Conservation (phyloP, 768 basidiomycete species). For the Cystobasidium onofrii region DNA sequence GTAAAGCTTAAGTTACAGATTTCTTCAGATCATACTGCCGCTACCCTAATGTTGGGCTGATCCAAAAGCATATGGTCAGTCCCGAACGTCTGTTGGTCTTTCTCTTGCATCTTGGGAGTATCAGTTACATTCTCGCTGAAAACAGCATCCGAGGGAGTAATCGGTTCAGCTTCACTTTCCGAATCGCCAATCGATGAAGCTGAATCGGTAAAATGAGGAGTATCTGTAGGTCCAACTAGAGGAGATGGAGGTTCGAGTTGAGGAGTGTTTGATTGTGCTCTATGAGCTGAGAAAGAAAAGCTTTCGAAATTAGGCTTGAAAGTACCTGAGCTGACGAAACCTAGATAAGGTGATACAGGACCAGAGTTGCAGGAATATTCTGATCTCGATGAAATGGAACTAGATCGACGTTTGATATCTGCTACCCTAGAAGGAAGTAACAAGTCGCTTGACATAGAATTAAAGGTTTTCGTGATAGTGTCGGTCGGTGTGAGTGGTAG, state of each 20-base stretch:
- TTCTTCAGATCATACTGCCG: background rate
- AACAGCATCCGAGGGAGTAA: constrained; percentile 1
- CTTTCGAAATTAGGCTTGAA: constrained; percentile 7
- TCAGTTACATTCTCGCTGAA: background rate
- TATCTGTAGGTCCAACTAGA: background rate
- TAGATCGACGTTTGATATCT: background rate
- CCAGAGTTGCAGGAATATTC: constrained; percentile 2
- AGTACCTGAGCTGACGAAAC: background rate
- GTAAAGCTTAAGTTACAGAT: background rate
- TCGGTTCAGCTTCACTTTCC: constrained; percentile 11
- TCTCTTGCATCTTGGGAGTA: background rate
- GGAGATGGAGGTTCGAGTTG: background rate
- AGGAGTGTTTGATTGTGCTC: background rate
- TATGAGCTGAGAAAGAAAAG: constrained; percentile 18
- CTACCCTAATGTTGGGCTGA: background rate
- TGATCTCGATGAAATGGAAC: background rate
- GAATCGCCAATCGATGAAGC: constrained; percentile 3
- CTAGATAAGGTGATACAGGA: constrained; percentile 1
- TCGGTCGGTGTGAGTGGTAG: background rate
- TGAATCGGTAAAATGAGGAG: background rate
- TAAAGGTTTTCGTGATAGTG: background rate
- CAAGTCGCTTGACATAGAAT: background rate
- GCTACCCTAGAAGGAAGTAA: background rate
- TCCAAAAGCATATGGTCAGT: background rate
- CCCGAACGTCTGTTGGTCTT: background rate